Evolutionary conservation across 768 basidiomycete genomes (phyloP), one percentile per base, ranked within the genome.

Genomic region (Russula sp.): DNA sequence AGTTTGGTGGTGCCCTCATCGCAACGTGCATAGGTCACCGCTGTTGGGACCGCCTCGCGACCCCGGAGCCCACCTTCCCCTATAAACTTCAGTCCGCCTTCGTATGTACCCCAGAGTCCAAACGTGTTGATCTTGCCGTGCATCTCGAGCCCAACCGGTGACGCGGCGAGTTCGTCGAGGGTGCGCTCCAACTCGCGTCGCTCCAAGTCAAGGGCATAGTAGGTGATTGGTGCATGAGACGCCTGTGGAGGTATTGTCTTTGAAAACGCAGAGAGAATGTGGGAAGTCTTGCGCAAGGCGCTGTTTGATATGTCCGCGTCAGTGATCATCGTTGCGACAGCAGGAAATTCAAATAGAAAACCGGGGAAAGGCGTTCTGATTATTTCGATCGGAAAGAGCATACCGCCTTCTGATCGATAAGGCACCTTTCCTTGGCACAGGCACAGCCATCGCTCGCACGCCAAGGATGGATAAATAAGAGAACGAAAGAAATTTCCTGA

Each of bases 201-300:
- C 72, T 97, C 93, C 35, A 98, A 84, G 70, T 98, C 97, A 56
- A 99, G 88, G n/a, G 96, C 93, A 75, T 89, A 92, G 71, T 94
- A 95, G 1, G 83, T 88, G 69, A 88, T 83, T 1, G 86, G 83
- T 3, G 83, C 74, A 1, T 70, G 66, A 1, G 71, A 58, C 13
- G 70, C 70, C 5, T 67, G 63, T 20, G 69, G 69, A 20, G 77
- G 70, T 7, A 84, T 79, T 16, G 83, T 72, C 34, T 75, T 75
- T 18, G 92, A 83, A 18, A 95, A 76, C 1, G 88, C 87, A 22
- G 76, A 78, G 29, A 97, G 79, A 54, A 99, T 79, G 69, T 87
- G 84, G 7, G 90, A 91, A 0, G 94, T 95, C 77, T 97, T 96
- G 68, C 91, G 82, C 50, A 98, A 76, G 22, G 94, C 82, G 20